These are phyloP conservation scores for Astraeus odoratus DNA, from an alignment of 768 basidiomycete genomes.

Conservation along the genomic window DNA sequence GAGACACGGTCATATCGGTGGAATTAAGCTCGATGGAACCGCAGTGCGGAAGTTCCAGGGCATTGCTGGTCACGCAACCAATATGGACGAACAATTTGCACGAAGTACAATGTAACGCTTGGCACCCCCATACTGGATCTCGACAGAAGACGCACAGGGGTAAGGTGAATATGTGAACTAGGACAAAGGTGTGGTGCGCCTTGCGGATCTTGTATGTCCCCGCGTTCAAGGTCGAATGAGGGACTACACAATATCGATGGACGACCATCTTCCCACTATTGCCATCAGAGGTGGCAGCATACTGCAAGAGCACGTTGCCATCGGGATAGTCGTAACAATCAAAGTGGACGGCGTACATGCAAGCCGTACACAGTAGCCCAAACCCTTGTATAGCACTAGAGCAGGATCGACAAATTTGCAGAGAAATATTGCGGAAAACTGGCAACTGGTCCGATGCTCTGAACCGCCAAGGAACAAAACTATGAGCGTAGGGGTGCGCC, in stretches of 20 bases:
- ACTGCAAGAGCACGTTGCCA: slow-evolving; percentile 53
- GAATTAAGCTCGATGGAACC: slow-evolving; percentile 33
- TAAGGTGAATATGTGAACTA: slow-evolving; percentile 65
- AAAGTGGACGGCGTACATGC: slow-evolving; percentile 65
- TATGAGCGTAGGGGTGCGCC: slow-evolving; percentile 44
- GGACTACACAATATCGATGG: slow-evolving; percentile 50
- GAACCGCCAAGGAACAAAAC: slow-evolving; percentile 69
- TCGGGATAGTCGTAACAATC: slow-evolving; percentile 71
- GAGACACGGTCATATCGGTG: slow-evolving; percentile 44
- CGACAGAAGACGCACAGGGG: slow-evolving; percentile 64
- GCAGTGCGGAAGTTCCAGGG: slow-evolving; percentile 32
- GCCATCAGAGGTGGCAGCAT: slow-evolving; percentile 37
- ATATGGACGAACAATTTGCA: slow-evolving; percentile 60
- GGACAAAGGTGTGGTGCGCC: slow-evolving; percentile 45
- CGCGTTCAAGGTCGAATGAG: slow-evolving; percentile 26
- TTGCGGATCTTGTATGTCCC: slow-evolving; percentile 14
- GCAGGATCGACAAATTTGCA: slow-evolving; percentile 52
- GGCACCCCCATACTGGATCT: slow-evolving; percentile 71
- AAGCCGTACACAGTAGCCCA: slow-evolving; percentile 65
- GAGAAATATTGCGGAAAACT: slow-evolving; percentile 28
- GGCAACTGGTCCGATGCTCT: slow-evolving; percentile 15
- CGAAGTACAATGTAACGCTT: slow-evolving; percentile 55
- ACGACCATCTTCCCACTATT: slow-evolving; percentile 52
- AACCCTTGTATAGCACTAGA: slow-evolving; percentile 51
- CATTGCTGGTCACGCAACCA: slow-evolving; percentile 34